Evolutionary conservation across 768 basidiomycete species (phyloP), one percentile per base, ranked within the genome.

Genomic region (Boletus subparvulus): DNA sequence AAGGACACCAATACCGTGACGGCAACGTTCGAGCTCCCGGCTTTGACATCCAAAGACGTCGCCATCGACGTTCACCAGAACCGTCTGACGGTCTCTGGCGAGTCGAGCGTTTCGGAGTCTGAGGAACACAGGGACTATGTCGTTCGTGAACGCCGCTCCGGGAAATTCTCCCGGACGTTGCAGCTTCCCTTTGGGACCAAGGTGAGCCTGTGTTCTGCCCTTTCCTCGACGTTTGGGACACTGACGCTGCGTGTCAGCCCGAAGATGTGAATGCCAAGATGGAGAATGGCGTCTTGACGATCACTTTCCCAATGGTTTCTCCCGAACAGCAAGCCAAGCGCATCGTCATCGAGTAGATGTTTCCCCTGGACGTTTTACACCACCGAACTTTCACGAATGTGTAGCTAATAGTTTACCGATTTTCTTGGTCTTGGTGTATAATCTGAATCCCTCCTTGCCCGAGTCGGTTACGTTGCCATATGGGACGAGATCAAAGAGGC

Each of bases 1-100:
- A 59, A 71, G 14, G 72, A 75, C 1, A 62, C 65, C n/a, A 77
- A 78, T 59, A 55, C 61, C 19, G 76, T 83, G 28, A 80, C 78
- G 2, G 82, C 80, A 11, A 76, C 77, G 6, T 81, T 85, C 54
- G 85, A 84, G 61, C 68, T 83, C 2, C 83, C 84, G 5, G 82
- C 83, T 9, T 64, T 83, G 49, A 78, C 74, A 51, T 79, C 80
- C 51, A 76, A 80, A 42, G 73, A 76, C 48, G 73, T 84, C 40
- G 62, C 69, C 36, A 78, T 84, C 49, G 76, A 83, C 49, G 65
- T 83, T 19, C 74, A 76, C 40, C 75, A 80, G 56, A 74, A 76
- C 55, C 75, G 72, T 39, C 69, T 86, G 48, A 79, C 72, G 3
- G 70, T 85, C 37, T 77, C 78, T 9, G 81, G 80, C 28, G 76